Evolutionary conservation across 768 basidiomycete species (phyloP).

Genomic region (Termitomyces heimii): DNA sequence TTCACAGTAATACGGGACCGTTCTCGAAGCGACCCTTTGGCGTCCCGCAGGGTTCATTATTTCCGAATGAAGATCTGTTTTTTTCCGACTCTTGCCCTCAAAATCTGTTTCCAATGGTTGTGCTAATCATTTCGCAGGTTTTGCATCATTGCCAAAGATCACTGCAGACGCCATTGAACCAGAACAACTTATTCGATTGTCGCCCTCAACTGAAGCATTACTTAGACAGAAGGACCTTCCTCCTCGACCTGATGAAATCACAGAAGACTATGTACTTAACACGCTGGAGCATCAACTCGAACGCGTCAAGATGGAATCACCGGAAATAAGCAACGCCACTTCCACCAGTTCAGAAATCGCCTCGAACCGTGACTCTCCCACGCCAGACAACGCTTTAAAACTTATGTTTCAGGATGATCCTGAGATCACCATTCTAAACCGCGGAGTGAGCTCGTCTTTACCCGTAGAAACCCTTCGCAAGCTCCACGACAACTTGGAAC

Average conservation of each 20-base stretch:
- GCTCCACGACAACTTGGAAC: conserved; percentile 71
- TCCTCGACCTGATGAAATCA: conserved; percentile 52
- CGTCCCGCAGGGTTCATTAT: too few species aligned
- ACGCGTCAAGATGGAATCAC: conserved; percentile 22
- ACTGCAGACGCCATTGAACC: conserved; percentile 24
- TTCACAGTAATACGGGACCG: background rate
- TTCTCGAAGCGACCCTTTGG: background rate
- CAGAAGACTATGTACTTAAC: conserved; percentile 51
- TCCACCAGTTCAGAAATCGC: conserved; percentile 14
- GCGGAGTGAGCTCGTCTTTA: conserved; percentile 12
- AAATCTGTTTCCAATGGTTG: background rate
- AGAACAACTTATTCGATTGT: conserved; percentile 16
- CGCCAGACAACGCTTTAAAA: background rate
- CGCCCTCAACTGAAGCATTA: conserved; percentile 44
- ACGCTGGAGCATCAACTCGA: conserved; percentile 51
- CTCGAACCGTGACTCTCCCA: conserved; percentile 9
- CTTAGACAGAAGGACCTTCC: conserved; percentile 42
- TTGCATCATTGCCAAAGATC: conserved; percentile 67
- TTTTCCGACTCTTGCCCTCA: background rate
- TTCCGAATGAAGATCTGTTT: background rate
- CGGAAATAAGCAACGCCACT: background rate
- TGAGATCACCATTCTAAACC: background rate
- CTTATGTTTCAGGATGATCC: background rate
- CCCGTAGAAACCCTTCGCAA: conserved; percentile 34
- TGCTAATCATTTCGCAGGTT: conserved; percentile 38